Evolutionary conservation across 2,329 filamentous ascomycete genomes (phyloP).

Genomic region (Canariomyces notabilis): DNA sequence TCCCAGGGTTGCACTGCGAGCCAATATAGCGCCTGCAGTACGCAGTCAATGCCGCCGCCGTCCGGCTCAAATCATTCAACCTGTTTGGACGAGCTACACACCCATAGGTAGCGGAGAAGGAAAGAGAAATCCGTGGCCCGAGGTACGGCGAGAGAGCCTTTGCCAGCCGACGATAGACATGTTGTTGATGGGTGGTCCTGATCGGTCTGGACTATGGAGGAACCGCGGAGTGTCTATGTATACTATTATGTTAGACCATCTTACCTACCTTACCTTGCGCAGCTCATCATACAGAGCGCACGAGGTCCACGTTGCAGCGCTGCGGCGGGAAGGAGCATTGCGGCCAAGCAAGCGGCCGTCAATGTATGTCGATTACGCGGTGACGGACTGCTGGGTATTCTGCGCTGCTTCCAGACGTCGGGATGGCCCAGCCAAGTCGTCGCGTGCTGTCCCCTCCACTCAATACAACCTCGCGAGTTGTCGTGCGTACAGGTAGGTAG

Average conservation of each 20-base stretch:
- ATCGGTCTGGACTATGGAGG: no score
- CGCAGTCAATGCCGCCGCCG: conserved; percentile 7
- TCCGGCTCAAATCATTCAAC: conserved; percentile 7
- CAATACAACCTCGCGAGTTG: conserved; percentile 16
- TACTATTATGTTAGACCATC: no score
- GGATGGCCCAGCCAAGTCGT: conserved; percentile 12
- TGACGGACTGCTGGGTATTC: conserved; percentile 17
- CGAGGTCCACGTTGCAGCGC: conserved; percentile 2
- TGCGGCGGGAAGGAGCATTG: conserved; percentile 7
- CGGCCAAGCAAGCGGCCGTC: conserved; percentile 10
- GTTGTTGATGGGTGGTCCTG: no score
- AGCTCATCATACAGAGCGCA: not conserved
- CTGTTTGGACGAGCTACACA: no score
- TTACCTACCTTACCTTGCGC: no score
- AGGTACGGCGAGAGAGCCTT: no score
- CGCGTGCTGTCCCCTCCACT: conserved; percentile 12
- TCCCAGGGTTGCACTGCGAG: conserved; percentile 13
- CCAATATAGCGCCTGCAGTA: conserved; percentile 12
- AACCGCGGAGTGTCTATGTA: no score
- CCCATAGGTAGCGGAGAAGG: no score
- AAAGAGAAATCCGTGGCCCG: no score
- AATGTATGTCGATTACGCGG: conserved; percentile 12
- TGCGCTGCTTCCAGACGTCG: conserved; percentile 17
- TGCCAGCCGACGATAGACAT: not conserved
- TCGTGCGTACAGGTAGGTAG: conserved; percentile 18